Evolutionary conservation across 164 flowering plant genomes (phyloP).

Genomic region (Magnolia kwangsiensis): DNA sequence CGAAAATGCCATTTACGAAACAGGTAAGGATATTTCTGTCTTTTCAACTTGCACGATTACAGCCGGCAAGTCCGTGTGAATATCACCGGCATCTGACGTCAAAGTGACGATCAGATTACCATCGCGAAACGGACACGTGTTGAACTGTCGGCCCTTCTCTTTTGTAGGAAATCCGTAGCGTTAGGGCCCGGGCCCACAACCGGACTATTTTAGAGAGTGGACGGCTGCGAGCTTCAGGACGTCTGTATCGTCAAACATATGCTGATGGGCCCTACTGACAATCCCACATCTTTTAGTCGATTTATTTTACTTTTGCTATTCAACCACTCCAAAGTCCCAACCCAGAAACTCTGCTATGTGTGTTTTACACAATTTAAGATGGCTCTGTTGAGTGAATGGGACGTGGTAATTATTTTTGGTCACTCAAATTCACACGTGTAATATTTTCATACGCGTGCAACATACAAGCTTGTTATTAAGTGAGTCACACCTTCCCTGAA

Average conservation of each 20-base stretch:
- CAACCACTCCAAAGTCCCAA: background rate
- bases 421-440: no score
- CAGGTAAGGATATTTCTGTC: background rate
- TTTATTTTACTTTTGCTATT: background rate
- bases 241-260: background rate
- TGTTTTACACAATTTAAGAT: background rate
- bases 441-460: no score
- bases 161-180: background rate
- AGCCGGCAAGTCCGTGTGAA: background rate
- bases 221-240: background rate
- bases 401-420: no score
- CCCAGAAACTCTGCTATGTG: background rate
- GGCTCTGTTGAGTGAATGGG: background rate
- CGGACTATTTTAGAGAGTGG: background rate
- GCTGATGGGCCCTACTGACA: background rate
- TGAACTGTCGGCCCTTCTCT: background rate
- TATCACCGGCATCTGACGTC: background rate
- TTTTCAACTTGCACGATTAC: background rate
- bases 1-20: background rate
- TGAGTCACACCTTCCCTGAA: no score
- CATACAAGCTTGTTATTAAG: no score
- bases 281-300: no score
- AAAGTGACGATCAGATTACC: background rate
- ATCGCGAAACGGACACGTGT: background rate
- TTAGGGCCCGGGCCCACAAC: background rate